These are phyloP conservation scores for Trametes sp. DNA, from an alignment of 1,284 basidiomycete genomes.

Conservation along the genomic window DNA sequence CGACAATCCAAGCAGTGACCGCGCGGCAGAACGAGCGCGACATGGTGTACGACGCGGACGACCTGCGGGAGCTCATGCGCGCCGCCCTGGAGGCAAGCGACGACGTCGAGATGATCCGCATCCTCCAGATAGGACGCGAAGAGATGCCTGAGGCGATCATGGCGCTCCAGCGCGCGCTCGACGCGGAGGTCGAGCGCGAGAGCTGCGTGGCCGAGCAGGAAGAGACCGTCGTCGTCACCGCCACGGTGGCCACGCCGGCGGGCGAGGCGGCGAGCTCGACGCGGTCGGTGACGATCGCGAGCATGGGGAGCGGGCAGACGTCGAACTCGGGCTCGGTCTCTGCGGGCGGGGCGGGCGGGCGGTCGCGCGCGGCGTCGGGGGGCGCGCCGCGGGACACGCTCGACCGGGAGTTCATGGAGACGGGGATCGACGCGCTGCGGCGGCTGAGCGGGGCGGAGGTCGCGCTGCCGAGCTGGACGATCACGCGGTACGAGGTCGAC, in stretches of 20 bases:
- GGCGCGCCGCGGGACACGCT: too few species aligned
- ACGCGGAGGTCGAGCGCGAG: slow-evolving; percentile 54
- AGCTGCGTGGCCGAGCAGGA: slow-evolving; percentile 20
- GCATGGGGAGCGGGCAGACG: slow-evolving; percentile 26
- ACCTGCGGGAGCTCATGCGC: slow-evolving; percentile 66
- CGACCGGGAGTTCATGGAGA: slow-evolving; percentile 56
- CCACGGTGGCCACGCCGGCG: slow-evolving; percentile 2
- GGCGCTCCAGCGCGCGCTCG: slow-evolving; percentile 74
- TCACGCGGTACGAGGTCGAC: slow-evolving; percentile 74
- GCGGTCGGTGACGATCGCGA: slow-evolving; percentile 30
- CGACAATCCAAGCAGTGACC: slow-evolving; percentile 34
- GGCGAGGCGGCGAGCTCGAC: too few species aligned
- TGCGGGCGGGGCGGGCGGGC: too few species aligned
- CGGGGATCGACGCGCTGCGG: slow-evolving; percentile 57
- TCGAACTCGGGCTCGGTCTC: slow-evolving; percentile 31
- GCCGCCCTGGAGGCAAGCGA: slow-evolving; percentile 61
- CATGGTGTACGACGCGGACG: slow-evolving; percentile 58
- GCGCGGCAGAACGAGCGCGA: slow-evolving; percentile 63
- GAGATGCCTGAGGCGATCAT: slow-evolving; percentile 85
- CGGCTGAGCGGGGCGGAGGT: slow-evolving; percentile 48
- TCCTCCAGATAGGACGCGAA: slow-evolving; percentile 67
- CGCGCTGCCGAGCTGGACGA: slow-evolving; percentile 73
- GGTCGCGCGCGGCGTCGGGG: slow-evolving; percentile 12
- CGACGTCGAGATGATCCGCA: slow-evolving; percentile 69
- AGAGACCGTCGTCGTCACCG: slow-evolving; percentile 23